Conservation (phyloP, 164 flowering plant genomes). For the Taxillus chinensis region DNA sequence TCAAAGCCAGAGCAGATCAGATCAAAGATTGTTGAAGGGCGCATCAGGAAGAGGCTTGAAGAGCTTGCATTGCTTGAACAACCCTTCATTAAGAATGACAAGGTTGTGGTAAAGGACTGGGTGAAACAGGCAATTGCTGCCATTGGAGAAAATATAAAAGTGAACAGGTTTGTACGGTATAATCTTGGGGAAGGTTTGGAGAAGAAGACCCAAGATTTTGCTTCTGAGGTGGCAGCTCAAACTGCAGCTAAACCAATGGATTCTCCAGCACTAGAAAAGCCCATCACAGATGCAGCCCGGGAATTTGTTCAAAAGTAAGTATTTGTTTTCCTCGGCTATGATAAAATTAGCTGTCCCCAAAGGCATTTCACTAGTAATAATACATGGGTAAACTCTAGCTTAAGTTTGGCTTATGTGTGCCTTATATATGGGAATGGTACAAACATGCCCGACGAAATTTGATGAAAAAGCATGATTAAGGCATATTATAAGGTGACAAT, state of each 20-base stretch:
- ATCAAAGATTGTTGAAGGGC: constrained; percentile 8
- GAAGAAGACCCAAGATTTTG: constrained; percentile 93
- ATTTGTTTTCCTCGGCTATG: neutral
- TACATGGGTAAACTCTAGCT: too few species aligned
- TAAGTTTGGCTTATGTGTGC: too few species aligned
- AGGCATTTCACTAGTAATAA: too few species aligned
- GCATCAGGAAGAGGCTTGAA: constrained; percentile 35
- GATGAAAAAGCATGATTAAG: too few species aligned
- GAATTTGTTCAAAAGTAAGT: constrained; percentile 67
- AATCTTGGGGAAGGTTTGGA: constrained; percentile 97
- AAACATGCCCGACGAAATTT: too few species aligned
- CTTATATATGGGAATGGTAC: too few species aligned
- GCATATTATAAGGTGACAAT: too few species aligned
- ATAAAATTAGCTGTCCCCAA: too few species aligned
- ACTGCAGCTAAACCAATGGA: constrained; percentile 61
- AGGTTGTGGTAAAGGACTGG: constrained; percentile 69
- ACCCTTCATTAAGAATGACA: constrained; percentile 85
- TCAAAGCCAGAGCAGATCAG: constrained; percentile 65
- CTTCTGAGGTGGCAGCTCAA: constrained; percentile 99
- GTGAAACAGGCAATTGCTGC: constrained; percentile 92
- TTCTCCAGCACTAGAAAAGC: constrained; percentile 32
- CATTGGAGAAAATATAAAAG: constrained; percentile 94
- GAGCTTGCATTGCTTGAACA: constrained; percentile 91
- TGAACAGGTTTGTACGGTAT: constrained; percentile 70
- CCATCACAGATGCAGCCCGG: constrained; percentile 36